These are phyloP conservation scores for Lentinus polychrous DNA, from an alignment of 1,284 basidiomycete species.

Conservation along the genomic window DNA sequence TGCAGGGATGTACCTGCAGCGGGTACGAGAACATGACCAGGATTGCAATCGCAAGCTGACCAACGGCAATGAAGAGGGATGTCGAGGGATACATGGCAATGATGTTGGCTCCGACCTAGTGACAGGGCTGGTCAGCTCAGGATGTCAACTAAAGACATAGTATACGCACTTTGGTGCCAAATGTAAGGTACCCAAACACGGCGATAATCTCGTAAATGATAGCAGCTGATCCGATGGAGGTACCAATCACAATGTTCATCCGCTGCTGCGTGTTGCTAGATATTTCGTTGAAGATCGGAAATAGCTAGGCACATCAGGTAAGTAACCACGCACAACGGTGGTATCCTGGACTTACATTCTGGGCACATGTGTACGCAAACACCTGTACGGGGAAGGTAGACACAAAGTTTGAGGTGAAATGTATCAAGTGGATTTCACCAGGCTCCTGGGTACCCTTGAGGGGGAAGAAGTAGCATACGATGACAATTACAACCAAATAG, in stretches of 20 bases:
- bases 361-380: constrained; percentile 88
- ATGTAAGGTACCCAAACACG: constrained; percentile 90
- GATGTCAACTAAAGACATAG: neutral
- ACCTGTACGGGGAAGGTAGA: constrained; percentile 92
- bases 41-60: constrained; percentile 88
- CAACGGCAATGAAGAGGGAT: constrained; percentile 87
- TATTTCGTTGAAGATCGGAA: constrained; percentile 94
- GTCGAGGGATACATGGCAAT: constrained; percentile 96
- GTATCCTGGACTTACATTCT: constrained; percentile 59
- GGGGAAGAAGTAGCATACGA: constrained; percentile 69
- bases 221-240: constrained; percentile 78
- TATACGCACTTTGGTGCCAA: constrained; percentile 69
- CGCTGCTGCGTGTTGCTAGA: constrained; percentile 72
- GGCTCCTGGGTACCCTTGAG: constrained; percentile 47
- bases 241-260: constrained; percentile 84
- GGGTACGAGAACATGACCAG: constrained; percentile 91
- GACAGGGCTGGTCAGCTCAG: neutral
- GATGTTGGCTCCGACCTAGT: constrained; percentile 81
- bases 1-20: constrained; percentile 88
- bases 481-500: constrained; percentile 71
- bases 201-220: constrained; percentile 81
- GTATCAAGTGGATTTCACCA: constrained; percentile 65
- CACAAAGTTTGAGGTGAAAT: constrained; percentile 74
- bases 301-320: constrained; percentile 44
- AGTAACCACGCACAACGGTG: neutral